Base-by-base conservation (phyloP, 1,139 yeast genomes). In the Saccharomyces hybrid region DNA sequence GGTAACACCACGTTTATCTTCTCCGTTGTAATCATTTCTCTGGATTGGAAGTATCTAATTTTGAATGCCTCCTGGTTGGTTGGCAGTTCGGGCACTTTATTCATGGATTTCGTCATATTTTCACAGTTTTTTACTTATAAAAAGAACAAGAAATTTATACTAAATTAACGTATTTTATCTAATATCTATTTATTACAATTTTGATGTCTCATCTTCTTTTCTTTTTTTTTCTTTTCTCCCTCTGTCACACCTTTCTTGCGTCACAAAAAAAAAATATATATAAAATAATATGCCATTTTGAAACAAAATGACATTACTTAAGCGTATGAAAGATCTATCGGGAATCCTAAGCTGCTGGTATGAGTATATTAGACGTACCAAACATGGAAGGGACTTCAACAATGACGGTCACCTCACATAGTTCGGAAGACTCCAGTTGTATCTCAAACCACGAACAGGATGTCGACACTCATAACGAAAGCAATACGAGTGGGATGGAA, bases 11-110 rank as follows among this genome's bases (percentile, higher is more conserved):
- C 97, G 0, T 91, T 89, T 64, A 96, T 91, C 46, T 79, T 88
- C 28, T 86, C 95, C 14, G 91, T 91, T 55, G 73, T 91, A 52
- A 79, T 86, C 47, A 88, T 90, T 49, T 89, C 88, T 61, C 75
- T 84, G 53, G 83, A 89, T 54, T 76, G 79, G 68, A 75, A 81
- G 57, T 91, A 88, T 63, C 70, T 91, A 44, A 69, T 88, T 67
- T 86, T 91, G 51, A 93, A 91, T 70, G 81, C 90, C 5, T 86
- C 96, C 25, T 93, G 99, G 99, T 76, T 93, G 56, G 83, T 91
- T 1, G 99, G 99, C 0, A 84, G 95, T 44, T 77, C 86, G 50
- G 99, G 99, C 5, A 91, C 99, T 4, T 76, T 93, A 61, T 74
- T 79, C 2, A 78, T 91, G 71, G 99, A 93, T 70, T 85, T 89